Base-by-base conservation (phyloP, 192 early-diverging fungal genomes). In the Coemansia aciculifera region DNA sequence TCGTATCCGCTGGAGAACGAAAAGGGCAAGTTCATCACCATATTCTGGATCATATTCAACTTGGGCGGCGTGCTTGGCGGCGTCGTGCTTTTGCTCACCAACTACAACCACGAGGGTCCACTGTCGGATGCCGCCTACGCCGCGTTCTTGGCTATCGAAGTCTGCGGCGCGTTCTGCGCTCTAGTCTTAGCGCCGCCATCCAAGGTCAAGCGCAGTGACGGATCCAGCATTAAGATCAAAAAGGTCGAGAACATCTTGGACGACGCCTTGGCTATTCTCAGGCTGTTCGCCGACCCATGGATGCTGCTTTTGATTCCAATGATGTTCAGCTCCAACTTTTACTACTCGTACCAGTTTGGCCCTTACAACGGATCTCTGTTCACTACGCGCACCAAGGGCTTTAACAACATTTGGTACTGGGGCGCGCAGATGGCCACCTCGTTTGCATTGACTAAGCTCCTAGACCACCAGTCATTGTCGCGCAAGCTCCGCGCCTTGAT, bases 1-100 rank as follows among this genome's bases (percentile, higher is more conserved):
- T 89, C 94, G 63, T 94, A 96, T 75, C 92, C 94, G 36, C 79
- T 75, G 17, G 93, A 94, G 71, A 70, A 86, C n/a, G 85, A 91
- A 46, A 94, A 94, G 84, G 93, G 91, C 52, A 87, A 85, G 67
- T 92, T 84, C 76, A 92, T 96, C 56, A 88, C 89, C 27, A 83
- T 89, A 42, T 96, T 96, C 86, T 96, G 94, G 94, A 85, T 89
- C 62, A 90, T 94, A 48, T 96, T 94, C 86, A 92, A 92, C 69
- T 73, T 89, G 74, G 94, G 94, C 63, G 94, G 89, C 40, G 86
- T 91, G 65, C 64, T 95, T 24, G 94, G 94, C 73, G 87, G 88
- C 56, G 84, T 89, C 38, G 85, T 95, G 68, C 86, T 57, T 39
- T 66, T 39, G 64, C 86, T 78, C 48, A 84, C 89, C 62, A 89